Evolutionary conservation across 768 basidiomycete species (phyloP).

Genomic region (Calocybe gangraenosa): DNA sequence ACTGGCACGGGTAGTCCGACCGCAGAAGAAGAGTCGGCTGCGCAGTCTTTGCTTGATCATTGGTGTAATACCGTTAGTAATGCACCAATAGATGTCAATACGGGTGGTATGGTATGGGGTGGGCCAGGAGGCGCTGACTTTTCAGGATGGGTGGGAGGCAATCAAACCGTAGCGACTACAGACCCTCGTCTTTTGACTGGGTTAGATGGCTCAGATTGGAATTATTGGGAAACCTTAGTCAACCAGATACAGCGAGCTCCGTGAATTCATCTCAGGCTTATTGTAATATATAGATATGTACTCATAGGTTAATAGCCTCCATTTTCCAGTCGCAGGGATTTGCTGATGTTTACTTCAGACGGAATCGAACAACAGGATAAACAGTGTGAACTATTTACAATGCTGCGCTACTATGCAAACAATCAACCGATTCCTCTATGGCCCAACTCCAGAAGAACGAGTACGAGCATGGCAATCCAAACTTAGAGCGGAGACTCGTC

Average conservation of each 20-base stretch:
- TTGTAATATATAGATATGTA: constrained; percentile 2
- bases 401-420: constrained; percentile 56
- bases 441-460: constrained; percentile 93
- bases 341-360: background rate
- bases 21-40: constrained; percentile 71
- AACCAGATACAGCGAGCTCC: constrained; percentile 48
- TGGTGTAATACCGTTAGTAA: constrained; percentile 83
- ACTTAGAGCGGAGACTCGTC: constrained; percentile 75
- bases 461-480: constrained; percentile 90
- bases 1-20: constrained; percentile 67
- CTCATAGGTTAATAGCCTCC: background rate
- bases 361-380: background rate
- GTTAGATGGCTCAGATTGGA: constrained; percentile 67
- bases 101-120: constrained; percentile 56
- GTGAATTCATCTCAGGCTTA: constrained; percentile 12
- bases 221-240: constrained; percentile 80
- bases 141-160: constrained; percentile 52
- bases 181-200: constrained; percentile 45
- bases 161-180: constrained; percentile 33
- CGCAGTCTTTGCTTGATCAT: constrained; percentile 76
- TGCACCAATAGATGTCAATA: constrained; percentile 48
- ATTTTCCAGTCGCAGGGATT: background rate
- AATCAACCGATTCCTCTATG: constrained; percentile 92
- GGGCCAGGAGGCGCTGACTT: constrained; percentile 54
- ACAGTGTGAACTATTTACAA: background rate